These are phyloP conservation scores for Pisolithus marmoratus DNA, from an alignment of 768 basidiomycete species.

Conservation along the genomic window DNA sequence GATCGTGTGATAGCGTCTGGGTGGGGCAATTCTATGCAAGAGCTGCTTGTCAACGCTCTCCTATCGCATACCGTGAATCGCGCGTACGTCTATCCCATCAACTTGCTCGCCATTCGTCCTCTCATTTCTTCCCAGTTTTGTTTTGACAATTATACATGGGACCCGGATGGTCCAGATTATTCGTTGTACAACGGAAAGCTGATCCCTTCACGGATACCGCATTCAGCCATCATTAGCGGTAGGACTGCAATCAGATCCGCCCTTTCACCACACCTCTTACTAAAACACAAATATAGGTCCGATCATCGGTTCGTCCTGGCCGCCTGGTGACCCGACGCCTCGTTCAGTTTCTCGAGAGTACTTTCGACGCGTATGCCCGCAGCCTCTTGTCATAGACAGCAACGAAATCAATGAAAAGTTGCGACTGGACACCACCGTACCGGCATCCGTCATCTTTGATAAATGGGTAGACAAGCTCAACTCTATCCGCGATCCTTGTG, in stretches of 20 bases:
- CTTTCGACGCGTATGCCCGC: conserved; percentile 45
- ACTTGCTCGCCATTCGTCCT: neutral
- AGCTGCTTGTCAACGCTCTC: conserved; percentile 46
- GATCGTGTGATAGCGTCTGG: conserved; percentile 36
- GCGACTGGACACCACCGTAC: conserved; percentile 15
- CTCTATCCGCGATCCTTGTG: conserved; percentile 41
- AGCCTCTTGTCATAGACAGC: conserved; percentile 27
- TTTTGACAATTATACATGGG: conserved; percentile 58
- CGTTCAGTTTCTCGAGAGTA: conserved; percentile 42
- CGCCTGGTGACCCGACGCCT: conserved; percentile 30
- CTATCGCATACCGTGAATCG: conserved; percentile 43
- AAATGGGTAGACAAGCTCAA: conserved; percentile 42
- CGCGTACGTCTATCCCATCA: conserved; percentile 34
- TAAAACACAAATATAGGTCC: conserved; percentile 29
- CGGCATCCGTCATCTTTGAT: conserved; percentile 35
- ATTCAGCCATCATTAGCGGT: conserved; percentile 51
- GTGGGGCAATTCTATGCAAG: conserved; percentile 61
- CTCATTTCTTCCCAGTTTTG: conserved; percentile 32
- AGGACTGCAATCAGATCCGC: conserved; percentile 4
- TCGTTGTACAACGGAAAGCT: conserved; percentile 42
- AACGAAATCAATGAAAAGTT: conserved; percentile 17
- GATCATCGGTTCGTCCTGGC: conserved; percentile 36
- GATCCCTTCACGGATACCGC: conserved; percentile 50
- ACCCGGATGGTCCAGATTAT: conserved; percentile 35
- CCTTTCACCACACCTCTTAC: neutral